Evolutionary conservation across 352 stramenopile genomes (phyloP), one percentile per base, ranked within the genome.

Genomic region (Phytophthora kernoviae): DNA sequence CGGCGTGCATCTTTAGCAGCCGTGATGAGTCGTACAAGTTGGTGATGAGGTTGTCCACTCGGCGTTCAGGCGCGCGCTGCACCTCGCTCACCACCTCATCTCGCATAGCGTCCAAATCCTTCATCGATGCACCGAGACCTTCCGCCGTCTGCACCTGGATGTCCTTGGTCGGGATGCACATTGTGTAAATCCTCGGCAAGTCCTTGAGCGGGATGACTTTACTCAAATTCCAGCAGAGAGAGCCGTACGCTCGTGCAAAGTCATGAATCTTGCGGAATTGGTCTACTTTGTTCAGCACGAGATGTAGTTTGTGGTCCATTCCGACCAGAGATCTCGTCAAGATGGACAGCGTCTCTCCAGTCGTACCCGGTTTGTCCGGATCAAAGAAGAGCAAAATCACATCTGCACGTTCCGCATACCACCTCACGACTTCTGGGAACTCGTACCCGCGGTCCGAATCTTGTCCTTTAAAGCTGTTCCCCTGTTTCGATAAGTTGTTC

Each of bases 341-440:
- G 41, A 99, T 96, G 30, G 88, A 98, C 20, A 99, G 87, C 58
- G 98, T 99, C 77, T 99, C 98, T 17, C 98, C 98, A 0, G 98
- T 99, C 8, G 98, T 99, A 15, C 98, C 98, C 0, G 94, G 94
- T 70, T 99, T 99, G 69, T 99, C 98, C 4, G 98, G 98, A 82
- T 99, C 98, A 68, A 99, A 99, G 74, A 99, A 99, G 5, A 99
- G 85, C 58, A 99, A 71, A 49, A 99, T 99, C 50, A 99, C 96
- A 69, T 99, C 98, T 4, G 97, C 97, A 39, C 97, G 87, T 73
- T 99, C 96, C 4, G 97, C 97, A 73, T 99, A 99, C 97, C 97
- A 99, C 52, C 89, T 84, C 37, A 98, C 91, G 17, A 99, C 96
- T 51, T 97, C 82, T 0, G 96, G 88, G 77, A 99, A 99, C 73